A percentile compares a stretch with the other conserved stretches of the same genome.
phyloP scores from a whole-genome alignment of 2,329 filamentous ascomycete genomes.

The Claviceps sp. region DNA sequence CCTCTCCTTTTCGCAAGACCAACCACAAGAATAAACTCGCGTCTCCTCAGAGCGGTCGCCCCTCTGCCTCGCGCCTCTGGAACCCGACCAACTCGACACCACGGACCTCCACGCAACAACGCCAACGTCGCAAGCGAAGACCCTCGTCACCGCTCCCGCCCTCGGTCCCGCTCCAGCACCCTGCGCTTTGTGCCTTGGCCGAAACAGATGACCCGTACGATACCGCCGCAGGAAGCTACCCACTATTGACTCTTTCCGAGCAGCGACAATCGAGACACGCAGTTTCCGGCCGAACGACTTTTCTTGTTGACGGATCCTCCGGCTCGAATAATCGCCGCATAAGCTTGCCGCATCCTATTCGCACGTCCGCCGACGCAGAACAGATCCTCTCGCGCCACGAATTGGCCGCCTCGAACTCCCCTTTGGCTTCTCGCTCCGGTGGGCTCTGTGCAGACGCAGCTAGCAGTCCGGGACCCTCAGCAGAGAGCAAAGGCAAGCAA shows the following conservation, averaged over 20 bases:
- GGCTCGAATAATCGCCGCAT: conserved; percentile 33
- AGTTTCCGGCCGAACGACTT: conserved; percentile 30
- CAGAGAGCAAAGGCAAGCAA: conserved; percentile 36
- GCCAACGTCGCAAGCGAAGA: conserved; percentile 25
- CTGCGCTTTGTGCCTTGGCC: conserved; percentile 24
- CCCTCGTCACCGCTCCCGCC: conserved; percentile 41
- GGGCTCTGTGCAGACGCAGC: not conserved
- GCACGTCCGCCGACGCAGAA: conserved; percentile 40
- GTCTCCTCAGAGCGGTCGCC: conserved; percentile 22
- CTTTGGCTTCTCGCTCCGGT: too few relatives aligned
- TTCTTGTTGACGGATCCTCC: conserved; percentile 34
- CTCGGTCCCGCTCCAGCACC: conserved; percentile 34
- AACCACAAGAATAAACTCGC: conserved; percentile 20
- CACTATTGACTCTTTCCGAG: conserved; percentile 37
- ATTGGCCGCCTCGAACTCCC: not conserved
- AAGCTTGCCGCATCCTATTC: conserved; percentile 39
- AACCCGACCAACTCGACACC: conserved; percentile 48
- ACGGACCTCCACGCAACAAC: conserved; percentile 18
- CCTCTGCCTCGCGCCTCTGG: conserved; percentile 40
- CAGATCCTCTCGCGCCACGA: conserved; percentile 19
- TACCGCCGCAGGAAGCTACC: conserved; percentile 32
- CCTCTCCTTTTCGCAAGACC: conserved; percentile 27
- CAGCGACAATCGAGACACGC: conserved; percentile 33
- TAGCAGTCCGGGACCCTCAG: not conserved
- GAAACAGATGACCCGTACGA: conserved; percentile 23